A percentile compares a stretch with the other conserved stretches of the same genome.
Conservation (phyloP, 345 rosid genomes). For the Pugionium cornutum region DNA sequence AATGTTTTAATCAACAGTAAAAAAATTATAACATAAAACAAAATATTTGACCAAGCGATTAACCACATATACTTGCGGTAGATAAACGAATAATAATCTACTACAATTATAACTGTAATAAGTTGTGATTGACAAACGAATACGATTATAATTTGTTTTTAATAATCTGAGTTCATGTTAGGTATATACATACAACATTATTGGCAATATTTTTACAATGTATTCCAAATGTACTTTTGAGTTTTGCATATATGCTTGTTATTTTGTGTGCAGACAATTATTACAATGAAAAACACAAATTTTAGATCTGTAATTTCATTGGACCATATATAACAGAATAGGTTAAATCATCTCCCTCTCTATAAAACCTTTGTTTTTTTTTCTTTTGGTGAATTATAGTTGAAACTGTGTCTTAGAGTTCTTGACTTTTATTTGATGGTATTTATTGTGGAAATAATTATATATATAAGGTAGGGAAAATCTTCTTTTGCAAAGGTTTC, state of each 20-base stretch:
- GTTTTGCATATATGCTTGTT: neutral
- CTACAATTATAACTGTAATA: too few species aligned
- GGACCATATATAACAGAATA: neutral
- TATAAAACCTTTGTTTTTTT: neutral
- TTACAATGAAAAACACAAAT: neutral
- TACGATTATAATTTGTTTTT: too few species aligned
- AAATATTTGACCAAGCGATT: too few species aligned
- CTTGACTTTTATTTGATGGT: conserved; percentile 15
- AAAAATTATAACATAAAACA: too few species aligned
- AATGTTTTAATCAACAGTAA: too few species aligned
- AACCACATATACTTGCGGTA: too few species aligned
- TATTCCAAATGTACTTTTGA: neutral
- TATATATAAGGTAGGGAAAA: conserved; percentile 7
- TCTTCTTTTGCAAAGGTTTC: conserved; percentile 7
- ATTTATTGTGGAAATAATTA: neutral
- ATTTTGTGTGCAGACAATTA: too few species aligned
- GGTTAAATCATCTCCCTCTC: neutral
- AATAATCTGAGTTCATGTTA: too few species aligned
- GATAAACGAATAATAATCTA: too few species aligned
- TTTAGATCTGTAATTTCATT: neutral
- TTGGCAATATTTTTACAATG: neutral
- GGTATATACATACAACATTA: too few species aligned
- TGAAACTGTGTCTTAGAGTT: neutral
- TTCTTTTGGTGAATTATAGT: neutral
- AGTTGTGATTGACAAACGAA: too few species aligned